Evolutionary conservation across 2,329 filamentous ascomycete genomes (phyloP).

Genomic region (Sordariomycetes sp.): DNA sequence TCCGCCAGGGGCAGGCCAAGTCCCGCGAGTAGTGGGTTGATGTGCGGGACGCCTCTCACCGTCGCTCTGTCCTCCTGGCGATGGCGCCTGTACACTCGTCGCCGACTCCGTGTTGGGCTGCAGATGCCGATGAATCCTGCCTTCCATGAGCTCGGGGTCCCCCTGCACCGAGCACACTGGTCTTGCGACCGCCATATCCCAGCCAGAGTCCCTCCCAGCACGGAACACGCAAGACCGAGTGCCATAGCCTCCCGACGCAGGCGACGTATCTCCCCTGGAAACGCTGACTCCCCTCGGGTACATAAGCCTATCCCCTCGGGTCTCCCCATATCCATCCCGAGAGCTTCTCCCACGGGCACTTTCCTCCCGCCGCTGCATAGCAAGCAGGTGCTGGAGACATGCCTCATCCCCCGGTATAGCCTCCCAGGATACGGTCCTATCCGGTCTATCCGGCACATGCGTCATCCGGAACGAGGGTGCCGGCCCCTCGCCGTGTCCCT

Average conservation of each 20-base stretch:
- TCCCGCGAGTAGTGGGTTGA: neutral
- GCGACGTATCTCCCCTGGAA: neutral
- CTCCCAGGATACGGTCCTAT: conserved; percentile 7
- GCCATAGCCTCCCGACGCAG: neutral
- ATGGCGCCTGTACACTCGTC: too few relatives aligned
- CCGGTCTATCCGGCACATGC: conserved; percentile 10
- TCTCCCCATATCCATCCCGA: neutral
- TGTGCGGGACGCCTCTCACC: neutral
- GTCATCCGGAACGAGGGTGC: neutral
- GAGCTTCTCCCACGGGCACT: neutral
- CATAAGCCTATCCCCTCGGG: neutral
- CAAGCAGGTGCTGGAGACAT: conserved; percentile 4
- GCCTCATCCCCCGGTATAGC: conserved; percentile 13
- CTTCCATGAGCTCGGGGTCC: neutral
- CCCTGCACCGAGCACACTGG: neutral
- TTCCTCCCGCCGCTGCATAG: neutral
- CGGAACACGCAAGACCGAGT: neutral
- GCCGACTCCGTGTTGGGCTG: neutral
- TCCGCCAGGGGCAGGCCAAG: neutral
- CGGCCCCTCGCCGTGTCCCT: neutral
- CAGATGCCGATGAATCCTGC: neutral
- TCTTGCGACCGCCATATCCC: neutral
- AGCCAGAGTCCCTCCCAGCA: neutral
- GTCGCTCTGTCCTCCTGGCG: too few relatives aligned
- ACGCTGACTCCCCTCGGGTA: neutral